Conservation (phyloP, 2,329 filamentous ascomycete genomes). For the Stagonosporopsis chrysanthemi region DNA sequence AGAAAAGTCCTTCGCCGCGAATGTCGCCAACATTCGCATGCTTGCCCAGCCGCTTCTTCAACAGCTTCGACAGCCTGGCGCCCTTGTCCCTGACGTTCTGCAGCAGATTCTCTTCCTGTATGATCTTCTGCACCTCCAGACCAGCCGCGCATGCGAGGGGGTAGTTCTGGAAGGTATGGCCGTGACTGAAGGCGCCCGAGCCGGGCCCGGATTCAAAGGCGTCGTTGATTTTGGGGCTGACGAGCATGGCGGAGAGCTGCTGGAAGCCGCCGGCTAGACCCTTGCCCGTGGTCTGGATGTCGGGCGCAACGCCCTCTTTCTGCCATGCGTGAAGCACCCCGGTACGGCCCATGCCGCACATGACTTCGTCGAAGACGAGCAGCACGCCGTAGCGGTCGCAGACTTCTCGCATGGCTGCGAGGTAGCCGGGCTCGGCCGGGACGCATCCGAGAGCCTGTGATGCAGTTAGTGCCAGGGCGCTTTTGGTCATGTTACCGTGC, state of each 20-base stretch:
- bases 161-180: slow-evolving; percentile 70
- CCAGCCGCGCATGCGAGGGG: slow-evolving; percentile 67
- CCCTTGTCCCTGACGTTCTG: slow-evolving; percentile 66
- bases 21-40: slow-evolving; percentile 66
- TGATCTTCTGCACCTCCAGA: slow-evolving; percentile 67
- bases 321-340: slow-evolving; percentile 70
- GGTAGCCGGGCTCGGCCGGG: slow-evolving; percentile 71
- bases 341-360: slow-evolving; percentile 71
- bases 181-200: slow-evolving; percentile 62
- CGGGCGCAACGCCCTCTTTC: slow-evolving; percentile 65
- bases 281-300: slow-evolving; percentile 73
- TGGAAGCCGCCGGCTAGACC: slow-evolving; percentile 70
- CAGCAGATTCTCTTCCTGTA: slow-evolving; percentile 65
- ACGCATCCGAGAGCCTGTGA: slow-evolving; percentile 72
- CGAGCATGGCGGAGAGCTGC: slow-evolving; percentile 67
- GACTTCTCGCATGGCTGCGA: slow-evolving; percentile 70
- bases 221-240: slow-evolving; percentile 60
- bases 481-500: too few species aligned
- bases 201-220: slow-evolving; percentile 51
- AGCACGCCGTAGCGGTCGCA: slow-evolving; percentile 76
- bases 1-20: slow-evolving; percentile 66
- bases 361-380: slow-evolving; percentile 81
- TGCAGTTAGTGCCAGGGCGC: slow-evolving; percentile 10
- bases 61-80: slow-evolving; percentile 52
- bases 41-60: slow-evolving; percentile 54